Conservation (phyloP, 768 basidiomycete genomes). For the Epithele typhae region DNA sequence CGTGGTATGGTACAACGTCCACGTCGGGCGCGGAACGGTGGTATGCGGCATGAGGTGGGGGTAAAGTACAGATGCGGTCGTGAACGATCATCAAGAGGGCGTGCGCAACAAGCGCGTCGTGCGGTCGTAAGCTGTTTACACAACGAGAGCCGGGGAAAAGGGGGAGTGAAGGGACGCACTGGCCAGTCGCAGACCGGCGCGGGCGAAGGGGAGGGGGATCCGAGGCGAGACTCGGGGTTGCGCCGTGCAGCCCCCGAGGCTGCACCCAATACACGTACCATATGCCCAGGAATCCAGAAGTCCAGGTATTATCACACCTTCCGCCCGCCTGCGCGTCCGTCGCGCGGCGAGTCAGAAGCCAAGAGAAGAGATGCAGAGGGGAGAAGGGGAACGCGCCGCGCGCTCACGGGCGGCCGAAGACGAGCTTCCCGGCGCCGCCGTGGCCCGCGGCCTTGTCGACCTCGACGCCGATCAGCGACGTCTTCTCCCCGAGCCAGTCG, state of each 20-base stretch:
- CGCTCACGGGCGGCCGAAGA: conserved; percentile 42
- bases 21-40: conserved; percentile 1
- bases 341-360: not conserved
- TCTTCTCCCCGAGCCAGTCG: conserved; percentile 64
- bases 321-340: not conserved
- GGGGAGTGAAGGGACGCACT: not conserved
- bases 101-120: not conserved
- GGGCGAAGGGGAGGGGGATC: not conserved
- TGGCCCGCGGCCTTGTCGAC: conserved; percentile 41
- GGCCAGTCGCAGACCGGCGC: conserved; percentile 15
- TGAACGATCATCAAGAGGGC: too few species aligned
- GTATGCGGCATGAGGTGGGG: too few species aligned
- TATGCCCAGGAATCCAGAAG: conserved; percentile 12
- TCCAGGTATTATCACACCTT: conserved; percentile 14
- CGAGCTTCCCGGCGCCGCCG: conserved; percentile 41
- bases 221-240: too few species aligned
- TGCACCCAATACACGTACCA: conserved; percentile 13
- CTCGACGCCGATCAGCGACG: conserved; percentile 56
- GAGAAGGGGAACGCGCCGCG: not conserved
- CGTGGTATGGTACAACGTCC: conserved; percentile 13
- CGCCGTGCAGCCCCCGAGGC: too few species aligned
- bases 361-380: not conserved
- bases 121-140: conserved; percentile 1
- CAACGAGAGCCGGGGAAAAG: not conserved
- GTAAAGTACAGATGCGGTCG: too few species aligned